These are phyloP conservation scores for Salmacisia buchloeana DNA, from an alignment of 1,284 basidiomycete genomes.

Conservation along the genomic window DNA sequence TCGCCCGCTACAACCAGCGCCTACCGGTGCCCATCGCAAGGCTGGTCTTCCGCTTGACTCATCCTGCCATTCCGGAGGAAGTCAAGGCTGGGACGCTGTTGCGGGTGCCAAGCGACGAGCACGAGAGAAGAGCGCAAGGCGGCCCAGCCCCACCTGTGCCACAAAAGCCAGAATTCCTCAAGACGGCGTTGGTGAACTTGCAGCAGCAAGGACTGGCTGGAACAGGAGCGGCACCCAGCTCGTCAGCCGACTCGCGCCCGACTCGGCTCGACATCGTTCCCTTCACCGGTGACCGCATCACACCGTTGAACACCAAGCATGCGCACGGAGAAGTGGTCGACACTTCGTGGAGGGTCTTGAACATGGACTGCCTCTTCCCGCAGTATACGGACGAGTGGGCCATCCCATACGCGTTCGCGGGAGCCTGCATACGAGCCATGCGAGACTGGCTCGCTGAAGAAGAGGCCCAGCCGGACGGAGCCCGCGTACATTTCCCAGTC, in stretches of 20 bases:
- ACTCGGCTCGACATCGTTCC: neutral
- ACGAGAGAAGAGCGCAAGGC: neutral
- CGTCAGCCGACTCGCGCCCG: neutral
- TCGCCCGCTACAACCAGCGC: slow-evolving; percentile 19
- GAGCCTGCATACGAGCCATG: slow-evolving; percentile 67
- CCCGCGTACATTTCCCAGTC: slow-evolving; percentile 84
- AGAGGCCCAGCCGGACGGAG: slow-evolving; percentile 65
- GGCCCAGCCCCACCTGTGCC: slow-evolving; percentile 41
- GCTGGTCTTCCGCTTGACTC: slow-evolving; percentile 20
- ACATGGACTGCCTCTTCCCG: slow-evolving; percentile 49
- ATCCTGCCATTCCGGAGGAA: slow-evolving; percentile 20
- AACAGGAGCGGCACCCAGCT: neutral
- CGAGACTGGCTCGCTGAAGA: slow-evolving; percentile 64
- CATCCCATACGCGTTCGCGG: slow-evolving; percentile 62
- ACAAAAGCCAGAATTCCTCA: slow-evolving; percentile 27
- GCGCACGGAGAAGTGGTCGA: slow-evolving; percentile 27
- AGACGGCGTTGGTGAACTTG: neutral
- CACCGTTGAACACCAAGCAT: slow-evolving; percentile 19
- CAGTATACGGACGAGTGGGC: slow-evolving; percentile 69
- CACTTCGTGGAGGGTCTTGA: slow-evolving; percentile 42
- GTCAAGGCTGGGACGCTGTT: neutral
- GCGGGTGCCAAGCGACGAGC: neutral
- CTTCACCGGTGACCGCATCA: neutral
- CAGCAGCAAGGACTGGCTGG: neutral
- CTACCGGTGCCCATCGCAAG: slow-evolving; percentile 16